Conservation (phyloP, 2,329 filamentous ascomycete species). For the Aspergillus bombycis region DNA sequence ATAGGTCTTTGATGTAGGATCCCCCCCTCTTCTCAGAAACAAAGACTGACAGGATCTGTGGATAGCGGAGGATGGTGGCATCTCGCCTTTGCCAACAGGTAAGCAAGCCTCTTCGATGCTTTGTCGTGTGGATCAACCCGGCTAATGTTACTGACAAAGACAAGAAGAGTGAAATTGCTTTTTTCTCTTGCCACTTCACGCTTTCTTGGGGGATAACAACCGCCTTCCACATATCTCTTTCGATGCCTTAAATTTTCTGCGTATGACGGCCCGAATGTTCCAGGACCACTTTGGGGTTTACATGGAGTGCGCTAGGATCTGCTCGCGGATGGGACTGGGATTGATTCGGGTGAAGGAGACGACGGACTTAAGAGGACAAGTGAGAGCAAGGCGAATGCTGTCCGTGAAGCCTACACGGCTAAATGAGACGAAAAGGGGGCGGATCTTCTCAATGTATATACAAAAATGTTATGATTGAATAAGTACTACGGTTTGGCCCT, state of each 20-base stretch:
- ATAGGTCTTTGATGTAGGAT: not conserved
- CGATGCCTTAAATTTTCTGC: not conserved
- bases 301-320: too few relatives aligned
- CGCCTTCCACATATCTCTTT: not conserved
- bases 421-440: not conserved
- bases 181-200: not conserved
- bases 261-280: not conserved
- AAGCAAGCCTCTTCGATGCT: not conserved
- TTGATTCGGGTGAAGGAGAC: too few relatives aligned
- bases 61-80: not conserved
- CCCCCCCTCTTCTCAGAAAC: not conserved
- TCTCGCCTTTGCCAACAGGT: not conserved
- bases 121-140: not conserved
- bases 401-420: not conserved
- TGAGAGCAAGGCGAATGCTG: not conserved
- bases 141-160: not conserved
- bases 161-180: not conserved
- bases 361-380: not conserved
- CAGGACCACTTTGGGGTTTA: too few relatives aligned
- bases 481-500: not conserved
- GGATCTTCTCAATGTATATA: not conserved
- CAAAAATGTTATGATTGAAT: not conserved
- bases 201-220: not conserved
- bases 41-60: not conserved
- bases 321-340: too few relatives aligned